phyloP scores from a whole-genome alignment of 257 asterid species.

The Scutellaria baicalensis region DNA sequence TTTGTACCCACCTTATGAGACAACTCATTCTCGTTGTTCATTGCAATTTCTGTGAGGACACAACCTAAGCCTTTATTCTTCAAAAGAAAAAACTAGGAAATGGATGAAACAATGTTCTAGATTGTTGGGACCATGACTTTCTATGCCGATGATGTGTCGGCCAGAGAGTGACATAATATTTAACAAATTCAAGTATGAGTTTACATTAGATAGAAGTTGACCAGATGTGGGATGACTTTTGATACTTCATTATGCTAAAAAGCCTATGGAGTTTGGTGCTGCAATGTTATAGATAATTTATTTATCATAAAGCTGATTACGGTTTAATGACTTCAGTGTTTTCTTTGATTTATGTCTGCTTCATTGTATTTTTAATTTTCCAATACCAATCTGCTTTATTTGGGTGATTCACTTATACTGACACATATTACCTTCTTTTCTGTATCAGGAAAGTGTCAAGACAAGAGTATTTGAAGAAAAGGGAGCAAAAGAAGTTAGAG shows the following conservation, averaged over 20 bases:
- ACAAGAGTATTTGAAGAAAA: slow-evolving; percentile 83
- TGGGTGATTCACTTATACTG: slow-evolving; percentile 10
- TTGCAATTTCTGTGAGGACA: no score
- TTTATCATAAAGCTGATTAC: background rate
- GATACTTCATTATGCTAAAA: background rate
- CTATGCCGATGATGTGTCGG: no score
- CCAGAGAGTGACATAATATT: no score
- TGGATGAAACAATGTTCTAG: no score
- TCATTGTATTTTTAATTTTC: background rate
- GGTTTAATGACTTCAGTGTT: background rate
- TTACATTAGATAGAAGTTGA: no score
- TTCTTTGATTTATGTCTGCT: background rate
- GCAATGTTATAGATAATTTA: background rate
- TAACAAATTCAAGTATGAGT: no score
- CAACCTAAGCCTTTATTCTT: no score
- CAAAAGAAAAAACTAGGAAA: no score
- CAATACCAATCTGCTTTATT: background rate
- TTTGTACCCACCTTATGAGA: no score
- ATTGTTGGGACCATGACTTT: no score
- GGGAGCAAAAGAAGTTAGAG: slow-evolving; percentile 90
- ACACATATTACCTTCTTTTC: slow-evolving; percentile 2
- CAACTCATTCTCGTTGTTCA: no score
- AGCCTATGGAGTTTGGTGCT: background rate
- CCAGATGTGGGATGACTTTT: background rate
- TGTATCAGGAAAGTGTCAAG: slow-evolving; percentile 64